Conservation (phyloP, 805 yeast genomes). For the Metschnikowia drakensbergensis region DNA sequence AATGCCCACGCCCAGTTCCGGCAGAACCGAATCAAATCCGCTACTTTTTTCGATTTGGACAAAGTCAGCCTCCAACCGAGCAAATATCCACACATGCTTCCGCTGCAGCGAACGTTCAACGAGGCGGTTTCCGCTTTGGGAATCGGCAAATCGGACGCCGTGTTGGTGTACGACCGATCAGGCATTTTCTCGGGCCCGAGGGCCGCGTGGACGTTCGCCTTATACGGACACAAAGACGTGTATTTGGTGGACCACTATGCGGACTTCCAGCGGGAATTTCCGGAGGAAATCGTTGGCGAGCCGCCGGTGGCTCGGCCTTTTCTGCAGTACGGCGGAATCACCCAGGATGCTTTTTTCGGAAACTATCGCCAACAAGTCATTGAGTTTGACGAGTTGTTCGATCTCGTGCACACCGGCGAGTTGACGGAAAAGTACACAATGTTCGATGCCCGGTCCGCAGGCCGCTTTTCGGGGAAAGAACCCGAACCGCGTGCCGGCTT, state of each 20-base stretch:
- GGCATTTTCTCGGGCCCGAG: conserved; percentile 89
- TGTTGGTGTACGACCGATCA: conserved; percentile 80
- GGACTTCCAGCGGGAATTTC: conserved; percentile 45
- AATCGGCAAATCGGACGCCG: conserved; percentile 46
- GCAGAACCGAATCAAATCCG: conserved; percentile 41
- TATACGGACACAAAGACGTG: conserved; percentile 73
- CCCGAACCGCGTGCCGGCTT: conserved; percentile 91
- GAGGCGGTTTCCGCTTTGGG: conserved; percentile 54
- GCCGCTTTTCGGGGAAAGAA: conserved; percentile 70
- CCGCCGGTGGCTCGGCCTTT: conserved; percentile 6
- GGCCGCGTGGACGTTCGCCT: conserved; percentile 83
- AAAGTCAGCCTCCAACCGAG: conserved; percentile 38
- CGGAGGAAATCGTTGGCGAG: conserved; percentile 19
- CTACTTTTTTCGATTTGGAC: conserved; percentile 20
- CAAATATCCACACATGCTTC: conserved; percentile 89
- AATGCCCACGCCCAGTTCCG: conserved; percentile 56
- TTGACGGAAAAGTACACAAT: conserved; percentile 47
- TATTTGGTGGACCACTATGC: conserved; percentile 67
- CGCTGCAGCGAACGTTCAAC: conserved; percentile 55
- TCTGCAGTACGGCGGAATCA: conserved; percentile 19
- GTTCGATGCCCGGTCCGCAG: conserved; percentile 78
- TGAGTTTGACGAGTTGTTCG: conserved; percentile 60
- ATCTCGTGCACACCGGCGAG: conserved; percentile 49
- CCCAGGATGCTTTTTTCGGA: conserved; percentile 29
- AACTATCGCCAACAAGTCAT: conserved; percentile 48